Base-by-base conservation (phyloP, 2,329 filamentous ascomycete genomes). In the Lachnellula arida region DNA sequence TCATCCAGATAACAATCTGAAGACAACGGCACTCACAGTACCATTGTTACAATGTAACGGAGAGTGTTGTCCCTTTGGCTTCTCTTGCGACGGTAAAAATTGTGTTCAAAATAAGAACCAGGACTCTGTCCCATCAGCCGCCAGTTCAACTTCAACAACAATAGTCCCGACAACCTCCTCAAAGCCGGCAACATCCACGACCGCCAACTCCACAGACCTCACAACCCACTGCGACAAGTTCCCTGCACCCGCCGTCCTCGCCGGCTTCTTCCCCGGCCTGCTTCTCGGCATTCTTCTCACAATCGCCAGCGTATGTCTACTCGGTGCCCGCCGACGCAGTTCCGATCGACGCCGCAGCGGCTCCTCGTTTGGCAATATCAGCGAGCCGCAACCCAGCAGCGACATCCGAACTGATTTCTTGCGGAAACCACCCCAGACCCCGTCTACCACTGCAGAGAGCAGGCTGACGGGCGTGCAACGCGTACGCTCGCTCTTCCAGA, bases 11-110 rank as follows among this genome's bases (percentile, higher is more conserved):
- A 83, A 83, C 34, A 75, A 80, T 28, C 74, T 91, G 64, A 88
- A 90, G 72, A 87, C 88, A 0, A 82, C 81, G 9, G 78, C 82
- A 8, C 80, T 88, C 32, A 75, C 76, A 17, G 76, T 79, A 9
- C 72, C 75, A 11, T 74, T 91, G 14, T 71, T 74, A 2, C 76
- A 72, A 19, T 91, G 88, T 63, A 85, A 80, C 14, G 68, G 64
- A 17, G 70, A 59, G 53, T 92, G 88, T 71, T 92, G 88, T 67
- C 88, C 88, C 0, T 85, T 86, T 70, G 88, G 88, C 2, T 91
- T 86, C 72, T 73, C 75, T 1, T 92, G 88, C 51, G 73, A 73
- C 23, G 55, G 52, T 1, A 69, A 71, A 49, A 56, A 73, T 58
- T 91, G 87, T 64, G 68, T 75, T 11, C 75, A 73, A 63, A 70